A percentile compares a stretch with the other conserved stretches of the same genome.
phyloP scores from a whole-genome alignment of 306 rosid genomes.

The Amphicarpaea edgeworthii region DNA sequence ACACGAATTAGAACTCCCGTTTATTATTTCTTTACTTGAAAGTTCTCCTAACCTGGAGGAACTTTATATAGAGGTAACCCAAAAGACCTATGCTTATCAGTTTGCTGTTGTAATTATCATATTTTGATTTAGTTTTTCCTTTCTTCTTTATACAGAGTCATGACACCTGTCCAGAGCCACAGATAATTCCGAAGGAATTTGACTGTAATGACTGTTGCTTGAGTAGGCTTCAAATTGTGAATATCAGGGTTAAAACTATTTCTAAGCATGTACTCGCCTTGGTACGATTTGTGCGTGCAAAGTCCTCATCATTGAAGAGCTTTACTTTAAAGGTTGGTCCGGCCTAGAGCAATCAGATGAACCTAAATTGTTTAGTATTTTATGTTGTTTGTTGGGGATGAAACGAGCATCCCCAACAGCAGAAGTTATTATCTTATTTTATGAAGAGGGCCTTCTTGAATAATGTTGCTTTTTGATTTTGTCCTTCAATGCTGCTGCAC shows the following conservation, averaged over 20 bases:
- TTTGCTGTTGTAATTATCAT: not conserved
- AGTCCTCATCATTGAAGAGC: conserved; percentile 3
- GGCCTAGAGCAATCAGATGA: not conserved
- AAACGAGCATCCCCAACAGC: conserved; percentile 38
- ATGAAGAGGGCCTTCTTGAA: not conserved
- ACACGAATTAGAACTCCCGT: not conserved
- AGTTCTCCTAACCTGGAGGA: conserved; percentile 37
- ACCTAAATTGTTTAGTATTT: not conserved
- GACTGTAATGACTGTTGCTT: not conserved
- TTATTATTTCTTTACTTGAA: conserved; percentile 7
- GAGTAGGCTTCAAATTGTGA: conserved; percentile 20
- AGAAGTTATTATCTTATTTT: conserved; percentile 26
- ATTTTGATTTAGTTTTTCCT: not conserved
- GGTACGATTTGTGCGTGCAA: no score
- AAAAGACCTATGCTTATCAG: not conserved
- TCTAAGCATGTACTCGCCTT: no score
- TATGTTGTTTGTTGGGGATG: conserved; percentile 12
- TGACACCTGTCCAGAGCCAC: not conserved
- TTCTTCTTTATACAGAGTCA: not conserved
- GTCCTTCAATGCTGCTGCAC: no score
- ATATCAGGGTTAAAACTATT: not conserved
- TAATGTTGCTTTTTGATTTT: no score
- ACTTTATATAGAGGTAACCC: conserved; percentile 30
- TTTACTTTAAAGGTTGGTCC: conserved; percentile 1
- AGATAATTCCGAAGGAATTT: not conserved